Conservation (phyloP, 345 rosid species). For the Bretschneidera sinensis region DNA sequence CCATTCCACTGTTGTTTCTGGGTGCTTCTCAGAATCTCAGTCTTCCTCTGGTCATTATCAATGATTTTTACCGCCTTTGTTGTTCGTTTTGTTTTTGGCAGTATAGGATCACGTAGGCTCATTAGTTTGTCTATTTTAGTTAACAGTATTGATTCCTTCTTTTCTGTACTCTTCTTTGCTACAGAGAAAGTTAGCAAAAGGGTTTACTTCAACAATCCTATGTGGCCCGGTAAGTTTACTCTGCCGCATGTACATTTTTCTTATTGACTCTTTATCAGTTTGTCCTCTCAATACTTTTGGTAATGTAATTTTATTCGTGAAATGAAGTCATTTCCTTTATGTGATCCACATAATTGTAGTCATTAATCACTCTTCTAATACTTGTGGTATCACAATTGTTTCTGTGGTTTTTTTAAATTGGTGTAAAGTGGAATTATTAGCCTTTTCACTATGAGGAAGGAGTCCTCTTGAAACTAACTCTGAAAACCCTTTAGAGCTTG, state of each 20-base stretch:
- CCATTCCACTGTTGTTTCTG: conserved; percentile 97
- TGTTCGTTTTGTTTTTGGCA: neutral
- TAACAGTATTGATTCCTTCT: conserved; percentile 11
- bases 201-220: conserved; percentile 88
- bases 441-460: neutral
- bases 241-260: neutral
- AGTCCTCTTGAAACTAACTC: neutral
- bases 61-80: neutral
- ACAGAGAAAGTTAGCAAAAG: conserved; percentile 49
- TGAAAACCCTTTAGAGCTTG: too few relatives aligned
- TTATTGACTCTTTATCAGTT: too few relatives aligned
- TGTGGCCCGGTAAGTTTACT: conserved; percentile 88
- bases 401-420: neutral
- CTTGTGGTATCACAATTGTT: too few relatives aligned
- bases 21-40: conserved; percentile 87
- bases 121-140: neutral
- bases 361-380: neutral
- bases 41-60: conserved; percentile 50
- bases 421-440: neutral
- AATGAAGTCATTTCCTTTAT: too few relatives aligned
- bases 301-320: too few relatives aligned
- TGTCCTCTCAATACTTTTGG: neutral
- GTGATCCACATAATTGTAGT: too few relatives aligned
- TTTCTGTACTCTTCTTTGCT: conserved; percentile 8
- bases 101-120: neutral